Base-by-base conservation (phyloP, 2,329 filamentous ascomycete genomes). In the Neonectria ditissima region DNA sequence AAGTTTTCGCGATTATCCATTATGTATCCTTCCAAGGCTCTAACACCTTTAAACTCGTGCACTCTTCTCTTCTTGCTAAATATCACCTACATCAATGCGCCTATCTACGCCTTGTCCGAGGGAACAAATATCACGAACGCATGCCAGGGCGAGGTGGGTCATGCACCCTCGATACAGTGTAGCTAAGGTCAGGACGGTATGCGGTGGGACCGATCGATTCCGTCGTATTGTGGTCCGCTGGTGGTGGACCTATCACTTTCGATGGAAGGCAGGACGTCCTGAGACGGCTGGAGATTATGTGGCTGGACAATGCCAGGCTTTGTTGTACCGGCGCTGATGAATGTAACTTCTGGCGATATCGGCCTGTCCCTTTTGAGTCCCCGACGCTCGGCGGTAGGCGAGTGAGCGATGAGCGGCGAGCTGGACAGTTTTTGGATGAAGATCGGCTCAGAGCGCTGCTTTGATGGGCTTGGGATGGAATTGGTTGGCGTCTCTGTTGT, bases 181-280 rank as follows among this genome's bases (percentile, higher is more conserved):
- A 45, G 18, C 13, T 3, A 14, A 30, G 52, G n/a, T 20, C 37
- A 28, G 32, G 30, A 43, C 43, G 59, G 64, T 53, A 73, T 61
- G 51, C 68, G 67, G 44, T 72, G 65, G 18, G 63, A 52, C n/a
- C 70, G 67, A 22, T 78, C 77, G 43, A 79, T 69, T n/a, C 77
- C 77, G 51, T 76, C 74, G 59, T 79, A 79, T 39, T 69, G 70
- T 5, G 73, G 65, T 13, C 69, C 68, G 18, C 22, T 54, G 10
- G 47, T 22, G 8, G 54, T 24, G 5, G 54, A 34, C 11, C 44
- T 56, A 20, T 69, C 68, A 5, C 37, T 62, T 59, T 76, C 73
- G 28, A 75, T 69, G 30, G 59, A 71, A 10, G 39, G 66, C 24
- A 55, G 41, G 13, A 59, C 50, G 32, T 59, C 34, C 28, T 43